Evolutionary conservation across 2,329 filamentous ascomycete genomes (phyloP).

Genomic region (Neonectria coccinea): DNA sequence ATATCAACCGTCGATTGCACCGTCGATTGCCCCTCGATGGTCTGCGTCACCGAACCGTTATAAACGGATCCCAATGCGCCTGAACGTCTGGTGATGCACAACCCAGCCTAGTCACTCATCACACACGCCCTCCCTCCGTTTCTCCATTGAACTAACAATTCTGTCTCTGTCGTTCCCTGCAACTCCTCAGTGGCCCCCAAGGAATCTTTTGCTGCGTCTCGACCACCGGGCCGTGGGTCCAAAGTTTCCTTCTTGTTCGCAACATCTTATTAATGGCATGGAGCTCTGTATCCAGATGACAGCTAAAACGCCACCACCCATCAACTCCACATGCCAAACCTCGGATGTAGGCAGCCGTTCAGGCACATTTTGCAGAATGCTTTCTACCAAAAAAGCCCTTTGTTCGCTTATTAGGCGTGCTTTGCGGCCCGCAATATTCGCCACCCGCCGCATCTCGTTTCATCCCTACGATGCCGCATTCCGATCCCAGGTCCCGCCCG

Average conservation of each 20-base stretch:
- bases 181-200: background rate
- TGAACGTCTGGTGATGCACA: conserved; percentile 1
- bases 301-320: conserved; percentile 31
- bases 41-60: conserved; percentile 35
- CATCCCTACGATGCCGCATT: conserved; percentile 6
- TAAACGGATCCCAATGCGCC: conserved; percentile 32
- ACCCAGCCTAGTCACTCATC: background rate
- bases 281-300: conserved; percentile 37
- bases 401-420: background rate
- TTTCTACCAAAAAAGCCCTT: background rate
- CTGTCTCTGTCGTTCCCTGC: background rate
- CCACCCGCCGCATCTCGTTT: conserved; percentile 10
- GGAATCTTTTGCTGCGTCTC: conserved; percentile 26
- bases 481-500: conserved; percentile 10
- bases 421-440: conserved; percentile 6
- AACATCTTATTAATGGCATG: background rate
- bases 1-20: background rate
- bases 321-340: conserved; percentile 39
- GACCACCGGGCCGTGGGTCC: conserved; percentile 22
- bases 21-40: conserved; percentile 9
- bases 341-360: conserved; percentile 32
- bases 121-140: background rate
- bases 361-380: conserved; percentile 2
- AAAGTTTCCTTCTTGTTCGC: background rate
- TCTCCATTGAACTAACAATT: conserved; percentile 21